Base-by-base conservation (phyloP, 805 yeast species). In the Wickerhamomyces bovis region DNA sequence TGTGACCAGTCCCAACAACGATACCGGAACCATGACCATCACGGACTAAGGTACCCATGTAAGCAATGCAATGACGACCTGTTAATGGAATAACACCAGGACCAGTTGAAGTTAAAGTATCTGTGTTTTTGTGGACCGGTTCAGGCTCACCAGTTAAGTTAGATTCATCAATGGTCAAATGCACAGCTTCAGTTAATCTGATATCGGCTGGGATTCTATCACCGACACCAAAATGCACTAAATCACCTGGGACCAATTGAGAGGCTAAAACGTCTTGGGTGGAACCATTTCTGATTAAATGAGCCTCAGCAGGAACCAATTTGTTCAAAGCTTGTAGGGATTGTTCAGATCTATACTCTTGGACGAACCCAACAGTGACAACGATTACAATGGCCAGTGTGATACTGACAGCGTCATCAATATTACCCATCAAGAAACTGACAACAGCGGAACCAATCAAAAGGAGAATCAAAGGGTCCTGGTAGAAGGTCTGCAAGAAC, bases 131-230 rank as follows among this genome's bases (percentile, higher is more conserved):
- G 52, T 74, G 77, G 8, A 88, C 95, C 0, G 98, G 97, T 36
- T 82, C 78, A 45, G 88, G 88, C 68, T 94, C 99, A 50, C 99
- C 99, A 1, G 99, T 94, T 53, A 94, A 76, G 61, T 89, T 89
- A 67, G 95, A 83, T 69, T 94, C 99, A 68, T 94, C 99, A 47
- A 94, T 81, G 20, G 85, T 71, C 52, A 94, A 73, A 60, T 88
- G 95, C 21, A 81, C 85, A 10, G 95, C 79, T 49, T 83, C 83
- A 5, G 81, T 75, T 46, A 94, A 72, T 60, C 99, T 78, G 25
- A 94, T 69, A 66, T 94, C 99, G 0, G 99, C 99, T 1, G 99
- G 99, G 46, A 94, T 84, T 55, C 97, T 76, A 67, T 94, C 99
- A 55, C 99, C 99, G 44, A 89, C 90, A 39, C 82, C 67, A 57